A percentile compares a stretch with the other conserved stretches of the same genome.
phyloP scores from a whole-genome alignment of 148 eudicot genomes.

The Camellia japonica region DNA sequence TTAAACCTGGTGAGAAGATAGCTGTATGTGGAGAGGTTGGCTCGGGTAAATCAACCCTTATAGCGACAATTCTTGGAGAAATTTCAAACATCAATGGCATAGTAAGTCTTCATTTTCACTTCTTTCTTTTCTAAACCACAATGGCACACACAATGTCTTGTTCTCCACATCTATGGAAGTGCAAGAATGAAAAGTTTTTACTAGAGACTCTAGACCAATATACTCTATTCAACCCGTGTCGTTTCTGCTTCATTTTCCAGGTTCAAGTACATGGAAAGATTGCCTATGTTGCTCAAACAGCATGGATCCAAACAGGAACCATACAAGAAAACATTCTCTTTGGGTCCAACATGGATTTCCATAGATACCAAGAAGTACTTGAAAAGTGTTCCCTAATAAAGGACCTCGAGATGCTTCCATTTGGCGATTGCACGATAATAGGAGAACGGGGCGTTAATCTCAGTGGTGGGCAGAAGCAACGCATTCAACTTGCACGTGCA shows the following conservation, averaged over 20 bases:
- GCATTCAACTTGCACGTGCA: slow-evolving; percentile 29
- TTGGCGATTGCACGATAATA: slow-evolving; percentile 21
- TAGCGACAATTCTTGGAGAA: slow-evolving; percentile 62
- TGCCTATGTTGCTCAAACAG: slow-evolving; percentile 27
- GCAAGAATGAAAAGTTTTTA: too few species aligned
- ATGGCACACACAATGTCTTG: too few species aligned
- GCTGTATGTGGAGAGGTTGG: slow-evolving; percentile 75
- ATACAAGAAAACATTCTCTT: slow-evolving; percentile 25
- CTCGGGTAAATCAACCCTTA: slow-evolving; percentile 59
- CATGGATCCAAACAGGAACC: slow-evolving; percentile 32
- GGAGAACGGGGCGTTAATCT: slow-evolving; percentile 33
- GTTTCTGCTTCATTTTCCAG: background rate
- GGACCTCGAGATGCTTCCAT: slow-evolving; percentile 29
- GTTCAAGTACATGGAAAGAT: slow-evolving; percentile 21
- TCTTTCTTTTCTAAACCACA: background rate
- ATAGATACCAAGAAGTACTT: slow-evolving; percentile 20
- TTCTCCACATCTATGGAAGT: too few species aligned
- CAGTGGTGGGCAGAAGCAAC: slow-evolving; percentile 31
- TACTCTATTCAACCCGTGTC: background rate
- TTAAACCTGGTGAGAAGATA: background rate
- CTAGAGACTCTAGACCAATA: too few species aligned
- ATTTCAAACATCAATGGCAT: slow-evolving; percentile 24
- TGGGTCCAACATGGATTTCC: slow-evolving; percentile 23
- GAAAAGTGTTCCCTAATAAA: slow-evolving; percentile 21
- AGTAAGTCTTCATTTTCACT: slow-evolving; percentile 29